Base-by-base conservation (phyloP, 352 stramenopile genomes). In the Achlya hypogyna region DNA sequence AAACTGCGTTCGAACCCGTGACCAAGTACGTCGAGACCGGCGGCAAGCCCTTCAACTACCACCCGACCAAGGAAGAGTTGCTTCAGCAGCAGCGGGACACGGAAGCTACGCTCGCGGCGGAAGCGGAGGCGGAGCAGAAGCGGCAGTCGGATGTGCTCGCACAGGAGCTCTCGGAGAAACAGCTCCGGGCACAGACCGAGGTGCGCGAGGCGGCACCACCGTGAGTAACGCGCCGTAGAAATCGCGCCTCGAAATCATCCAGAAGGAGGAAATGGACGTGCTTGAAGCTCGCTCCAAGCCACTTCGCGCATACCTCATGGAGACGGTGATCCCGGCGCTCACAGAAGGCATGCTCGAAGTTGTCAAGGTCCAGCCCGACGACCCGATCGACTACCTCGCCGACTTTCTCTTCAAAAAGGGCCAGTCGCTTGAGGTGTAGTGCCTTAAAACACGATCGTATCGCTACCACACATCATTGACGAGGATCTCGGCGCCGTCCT, bases 341-440 rank as follows among this genome's bases (percentile, higher is more conserved):
- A 93, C 86, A 0, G 78, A 92, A 73, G 84, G 82, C 9, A 91
- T 95, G 78, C 75, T 95, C 22, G 84, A 96, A 71, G 78, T 93
- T n/a, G 83, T 90, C 65, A 89, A 91, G 31, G 81, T 91, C 40
- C 82, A 93, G 72, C 85, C 86, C 0, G 76, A 86, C 22, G 85
- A 96, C 62, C 86, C 88, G 38, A 89, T 95, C 62, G 86, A 95
- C 72, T 95, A 90, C 56, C 74, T 96, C 27, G 86, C 88, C 23
- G 84, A 94, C 63, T 94, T 89, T 54, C 78, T 95, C 29, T 93
- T 95, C 73, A 75, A 80, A 40, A 93, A 91, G 64, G 83, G 64
- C 43, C 62, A 69, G 29, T 25, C 59, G 8, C 52, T 58, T 22
- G 34, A 40, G 5, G 32, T 22, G 9, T 67, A 67, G 42, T 49